These are phyloP conservation scores for Colletotrichum cuscutae DNA, from an alignment of 2,329 filamentous ascomycete genomes.

Conservation along the genomic window DNA sequence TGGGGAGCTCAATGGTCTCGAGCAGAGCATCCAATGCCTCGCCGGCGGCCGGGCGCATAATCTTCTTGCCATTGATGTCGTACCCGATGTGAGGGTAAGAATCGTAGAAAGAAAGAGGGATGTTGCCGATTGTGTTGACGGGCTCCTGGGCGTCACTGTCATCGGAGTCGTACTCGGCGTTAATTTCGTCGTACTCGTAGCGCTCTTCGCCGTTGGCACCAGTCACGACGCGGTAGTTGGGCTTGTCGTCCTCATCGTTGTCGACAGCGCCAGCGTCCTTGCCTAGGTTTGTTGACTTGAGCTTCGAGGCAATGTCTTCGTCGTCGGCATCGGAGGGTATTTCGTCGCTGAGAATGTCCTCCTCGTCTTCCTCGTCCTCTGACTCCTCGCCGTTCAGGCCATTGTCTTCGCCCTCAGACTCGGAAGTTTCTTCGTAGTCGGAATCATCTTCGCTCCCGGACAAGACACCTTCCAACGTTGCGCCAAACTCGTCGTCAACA, in stretches of 20 bases:
- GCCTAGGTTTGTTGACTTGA: constrained; percentile 37
- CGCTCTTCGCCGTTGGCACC: constrained; percentile 92
- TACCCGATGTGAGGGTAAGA: constrained; percentile 98
- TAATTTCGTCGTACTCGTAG: constrained; percentile 93
- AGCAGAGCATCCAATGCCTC: constrained; percentile 92
- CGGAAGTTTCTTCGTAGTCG: constrained; percentile 59
- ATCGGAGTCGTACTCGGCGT: constrained; percentile 95
- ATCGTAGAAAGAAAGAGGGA: constrained; percentile 95
- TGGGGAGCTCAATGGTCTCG: constrained; percentile 95
- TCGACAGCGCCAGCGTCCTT: constrained; percentile 43
- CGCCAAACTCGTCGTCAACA: constrained; percentile 70
- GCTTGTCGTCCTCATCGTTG: constrained; percentile 50
- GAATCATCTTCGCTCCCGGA: constrained; percentile 68
- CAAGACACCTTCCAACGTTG: constrained; percentile 65
- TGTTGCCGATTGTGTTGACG: constrained; percentile 93
- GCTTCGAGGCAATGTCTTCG: constrained; percentile 47
- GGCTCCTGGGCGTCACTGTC: constrained; percentile 85
- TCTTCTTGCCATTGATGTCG: constrained; percentile 98
- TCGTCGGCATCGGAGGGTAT: constrained; percentile 53
- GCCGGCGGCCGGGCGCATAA: constrained; percentile 93
- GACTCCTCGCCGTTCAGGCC: constrained; percentile 53
- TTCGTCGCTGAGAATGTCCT: constrained; percentile 52
- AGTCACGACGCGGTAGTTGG: constrained; percentile 68
- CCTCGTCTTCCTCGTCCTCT: constrained; percentile 50
- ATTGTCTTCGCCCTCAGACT: constrained; percentile 42